Evolutionary conservation across 805 yeast species (phyloP).

Genomic region (Maudiozyma bulderi): DNA sequence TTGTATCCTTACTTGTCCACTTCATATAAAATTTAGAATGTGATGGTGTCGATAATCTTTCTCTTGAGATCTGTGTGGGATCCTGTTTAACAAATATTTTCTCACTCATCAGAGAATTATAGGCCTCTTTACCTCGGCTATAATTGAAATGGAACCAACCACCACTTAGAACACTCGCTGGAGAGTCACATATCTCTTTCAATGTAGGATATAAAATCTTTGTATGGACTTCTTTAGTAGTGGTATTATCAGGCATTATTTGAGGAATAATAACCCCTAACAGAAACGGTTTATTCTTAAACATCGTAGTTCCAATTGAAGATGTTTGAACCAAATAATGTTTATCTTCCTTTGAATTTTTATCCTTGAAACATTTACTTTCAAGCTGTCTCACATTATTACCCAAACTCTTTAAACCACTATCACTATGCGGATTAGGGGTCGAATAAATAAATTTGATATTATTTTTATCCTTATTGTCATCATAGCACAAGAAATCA

Average conservation of each 20-base stretch:
- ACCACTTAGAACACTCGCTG: constrained; percentile 14
- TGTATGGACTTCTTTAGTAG: constrained; percentile 8
- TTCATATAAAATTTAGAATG: constrained; percentile 64
- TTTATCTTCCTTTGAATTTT: background rate
- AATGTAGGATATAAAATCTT: constrained; percentile 23
- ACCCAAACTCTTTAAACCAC: background rate
- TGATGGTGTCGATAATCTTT: constrained; percentile 31
- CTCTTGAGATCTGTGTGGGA: background rate
- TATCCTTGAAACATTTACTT: background rate
- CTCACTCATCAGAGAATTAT: constrained; percentile 11
- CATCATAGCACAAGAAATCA: too few relatives aligned
- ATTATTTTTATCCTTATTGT: too few relatives aligned
- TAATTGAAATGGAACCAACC: constrained; percentile 27
- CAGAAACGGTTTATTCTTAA: constrained; percentile 14
- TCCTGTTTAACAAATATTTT: constrained; percentile 20
- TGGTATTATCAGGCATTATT: constrained; percentile 5
- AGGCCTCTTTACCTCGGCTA: constrained; percentile 7
- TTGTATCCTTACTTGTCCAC: constrained; percentile 38
- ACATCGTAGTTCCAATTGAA: constrained; percentile 20
- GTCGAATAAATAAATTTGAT: too few relatives aligned
- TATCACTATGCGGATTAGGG: too few relatives aligned
- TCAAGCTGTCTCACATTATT: background rate
- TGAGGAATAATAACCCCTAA: constrained; percentile 21
- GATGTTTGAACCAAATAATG: constrained; percentile 31
- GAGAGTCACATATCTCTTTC: constrained; percentile 15